Base-by-base conservation (phyloP, 2,329 filamentous ascomycete genomes). In the Trichoderma sp. region DNA sequence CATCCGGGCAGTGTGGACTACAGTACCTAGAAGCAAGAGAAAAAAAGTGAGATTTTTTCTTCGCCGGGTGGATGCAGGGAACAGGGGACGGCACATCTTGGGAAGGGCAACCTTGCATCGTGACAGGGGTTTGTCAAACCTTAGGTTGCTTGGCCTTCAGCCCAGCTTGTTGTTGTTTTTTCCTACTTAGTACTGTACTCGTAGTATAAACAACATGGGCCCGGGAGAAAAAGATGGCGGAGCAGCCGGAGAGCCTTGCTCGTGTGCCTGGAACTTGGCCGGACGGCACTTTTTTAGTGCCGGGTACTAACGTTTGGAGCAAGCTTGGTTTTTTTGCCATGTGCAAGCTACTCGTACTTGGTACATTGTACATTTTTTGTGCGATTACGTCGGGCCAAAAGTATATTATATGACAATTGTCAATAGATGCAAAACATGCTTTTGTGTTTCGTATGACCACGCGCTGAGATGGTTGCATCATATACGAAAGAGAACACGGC, bases 21-120 rank as follows among this genome's bases (percentile, higher is more conserved):
- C 31, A 33, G 31, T 38, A 31, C 31, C 31, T 9, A 21, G 21
- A 63, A 33, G 27, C 29, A 38, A 31, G 14, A 41, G 6, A 45
- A 45, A 45, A 45, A n/a, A 65, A 33, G 71, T 74, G 71, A 74
- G 71, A 74, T 67, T 74, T 74, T 59, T 67, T 33, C n/a, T 21
- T 59, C 50, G 18, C 24, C 56, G 64, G 72, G 72, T 68, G 72
- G 63, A 66, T 53, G 72, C 72, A 75, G 53, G 72, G 72, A 75
- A 75, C 72, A 75, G 72, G 72, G 72, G 64, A 68, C 38, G 72
- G 72, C 53, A 60, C 72, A 69, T 68, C 63, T 56, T 75, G 72
- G 64, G 65, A 75, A 68, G 72, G 72, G 72, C 65, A 67, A 67
- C 72, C 72, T 75, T 75, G 72, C 72, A 69, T 68, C 64, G 64